phyloP scores from a whole-genome alignment of 805 yeast species.

The Schizosaccharomyces octosporus region DNA sequence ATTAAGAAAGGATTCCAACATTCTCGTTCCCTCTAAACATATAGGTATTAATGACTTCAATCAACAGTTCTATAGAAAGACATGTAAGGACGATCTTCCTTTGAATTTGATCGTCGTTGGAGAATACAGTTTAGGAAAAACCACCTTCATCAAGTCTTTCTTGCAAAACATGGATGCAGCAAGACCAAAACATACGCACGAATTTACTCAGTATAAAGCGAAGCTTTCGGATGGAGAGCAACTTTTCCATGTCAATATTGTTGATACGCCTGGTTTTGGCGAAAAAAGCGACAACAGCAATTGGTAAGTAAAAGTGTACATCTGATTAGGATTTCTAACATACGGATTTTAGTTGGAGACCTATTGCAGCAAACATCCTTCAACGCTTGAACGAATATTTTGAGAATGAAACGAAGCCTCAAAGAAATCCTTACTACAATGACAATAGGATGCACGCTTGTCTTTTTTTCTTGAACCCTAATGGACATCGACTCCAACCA shows the following conservation, averaged over 20 bases:
- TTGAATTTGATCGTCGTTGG: not conserved
- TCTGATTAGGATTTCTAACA: not conserved
- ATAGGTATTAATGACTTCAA: not conserved
- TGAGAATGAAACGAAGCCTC: not conserved
- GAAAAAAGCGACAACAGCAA: conserved; percentile 43
- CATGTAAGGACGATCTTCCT: not conserved
- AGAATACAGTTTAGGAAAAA: conserved; percentile 51
- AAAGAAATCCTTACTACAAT: conserved; percentile 12
- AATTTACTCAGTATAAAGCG: conserved; percentile 17
- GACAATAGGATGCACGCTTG: conserved; percentile 61
- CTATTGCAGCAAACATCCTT: not conserved
- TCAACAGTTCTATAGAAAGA: not conserved
- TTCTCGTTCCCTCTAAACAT: not conserved
- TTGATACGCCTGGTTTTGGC: conserved; percentile 59
- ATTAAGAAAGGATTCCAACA: not conserved
- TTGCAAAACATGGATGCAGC: conserved; percentile 25
- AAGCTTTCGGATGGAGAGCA: conserved; percentile 36
- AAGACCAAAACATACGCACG: conserved; percentile 14
- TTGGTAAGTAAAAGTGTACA: conserved; percentile 14
- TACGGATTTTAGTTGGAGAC: not conserved
- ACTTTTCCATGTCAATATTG: conserved; percentile 32
- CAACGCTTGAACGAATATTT: not conserved
- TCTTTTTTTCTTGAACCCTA: conserved; percentile 49
- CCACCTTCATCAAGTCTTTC: conserved; percentile 58
- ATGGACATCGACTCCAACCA: conserved; percentile 32